These are phyloP conservation scores for Neurospora tetraspora DNA, from an alignment of 495 filamentous ascomycete species.

Conservation along the genomic window DNA sequence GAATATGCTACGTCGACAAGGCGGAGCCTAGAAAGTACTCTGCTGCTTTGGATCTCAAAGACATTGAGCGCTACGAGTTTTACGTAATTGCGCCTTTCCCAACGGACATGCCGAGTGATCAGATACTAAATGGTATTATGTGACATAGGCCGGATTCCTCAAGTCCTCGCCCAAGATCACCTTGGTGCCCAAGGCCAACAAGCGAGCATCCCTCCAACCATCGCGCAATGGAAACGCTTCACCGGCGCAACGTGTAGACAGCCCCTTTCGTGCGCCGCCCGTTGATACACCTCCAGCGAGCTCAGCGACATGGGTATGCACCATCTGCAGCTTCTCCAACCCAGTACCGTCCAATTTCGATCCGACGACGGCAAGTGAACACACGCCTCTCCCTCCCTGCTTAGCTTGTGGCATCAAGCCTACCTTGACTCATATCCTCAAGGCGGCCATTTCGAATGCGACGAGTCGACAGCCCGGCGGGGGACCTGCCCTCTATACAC, in stretches of 20 bases:
- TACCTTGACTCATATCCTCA: conserved; percentile 66
- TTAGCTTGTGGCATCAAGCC: conserved; percentile 92
- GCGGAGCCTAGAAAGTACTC: conserved; percentile 78
- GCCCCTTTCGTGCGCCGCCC: conserved; percentile 37
- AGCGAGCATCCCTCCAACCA: conserved; percentile 43
- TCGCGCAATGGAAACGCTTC: conserved; percentile 34
- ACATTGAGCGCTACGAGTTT: conserved; percentile 83
- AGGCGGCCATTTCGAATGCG: conserved; percentile 67
- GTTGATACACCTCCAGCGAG: conserved; percentile 39
- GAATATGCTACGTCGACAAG: conserved; percentile 89
- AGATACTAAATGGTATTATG: not conserved
- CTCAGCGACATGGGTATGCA: conserved; percentile 90
- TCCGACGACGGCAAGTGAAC: conserved; percentile 58
- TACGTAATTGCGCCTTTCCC: conserved; percentile 47
- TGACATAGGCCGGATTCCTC: conserved; percentile 69
- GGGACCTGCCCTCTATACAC: conserved; percentile 14
- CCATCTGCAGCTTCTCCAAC: conserved; percentile 97
- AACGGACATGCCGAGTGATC: not conserved
- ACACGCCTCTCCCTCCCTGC: conserved; percentile 75
- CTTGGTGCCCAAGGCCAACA: conserved; percentile 63
- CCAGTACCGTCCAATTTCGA: conserved; percentile 90
- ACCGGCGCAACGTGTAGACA: conserved; percentile 38
- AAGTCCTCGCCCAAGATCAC: conserved; percentile 95
- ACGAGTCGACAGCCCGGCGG: conserved; percentile 36
- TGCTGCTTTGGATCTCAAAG: conserved; percentile 76